Conservation (phyloP, 129 eudicot species). For the Daucus carota region DNA sequence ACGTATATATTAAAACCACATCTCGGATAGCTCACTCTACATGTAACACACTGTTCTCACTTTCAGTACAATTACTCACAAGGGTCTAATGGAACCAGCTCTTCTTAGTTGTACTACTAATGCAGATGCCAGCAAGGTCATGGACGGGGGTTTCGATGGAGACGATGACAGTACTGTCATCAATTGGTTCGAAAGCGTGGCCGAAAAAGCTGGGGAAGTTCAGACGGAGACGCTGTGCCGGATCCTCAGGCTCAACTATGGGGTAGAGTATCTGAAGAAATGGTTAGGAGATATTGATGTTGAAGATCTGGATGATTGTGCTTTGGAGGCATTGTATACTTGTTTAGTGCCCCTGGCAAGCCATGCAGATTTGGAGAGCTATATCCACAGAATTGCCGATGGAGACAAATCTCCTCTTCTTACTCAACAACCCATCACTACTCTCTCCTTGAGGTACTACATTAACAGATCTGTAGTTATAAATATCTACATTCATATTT, state of each 20-base stretch:
- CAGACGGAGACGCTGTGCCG: constrained; percentile 45
- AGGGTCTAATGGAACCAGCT: neutral
- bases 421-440: constrained; percentile 59
- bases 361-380: constrained; percentile 81
- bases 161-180: constrained; percentile 33
- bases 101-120: neutral
- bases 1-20: neutral
- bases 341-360: constrained; percentile 58
- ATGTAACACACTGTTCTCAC: neutral
- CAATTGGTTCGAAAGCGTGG: constrained; percentile 49
- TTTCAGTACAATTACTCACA: neutral
- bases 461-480: neutral
- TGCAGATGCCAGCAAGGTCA: neutral
- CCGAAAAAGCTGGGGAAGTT: constrained; percentile 44
- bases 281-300: constrained; percentile 56
- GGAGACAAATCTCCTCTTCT: constrained; percentile 62
- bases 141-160: neutral
- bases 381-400: constrained; percentile 65
- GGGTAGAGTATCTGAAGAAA: constrained; percentile 53
- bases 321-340: constrained; percentile 38
- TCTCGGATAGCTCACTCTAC: neutral
- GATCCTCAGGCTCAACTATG: constrained; percentile 49
- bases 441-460: constrained; percentile 66
- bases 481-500: too few species aligned
- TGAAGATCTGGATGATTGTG: constrained; percentile 28